Conservation (phyloP, 805 yeast species). For the Novakomyces olei region DNA sequence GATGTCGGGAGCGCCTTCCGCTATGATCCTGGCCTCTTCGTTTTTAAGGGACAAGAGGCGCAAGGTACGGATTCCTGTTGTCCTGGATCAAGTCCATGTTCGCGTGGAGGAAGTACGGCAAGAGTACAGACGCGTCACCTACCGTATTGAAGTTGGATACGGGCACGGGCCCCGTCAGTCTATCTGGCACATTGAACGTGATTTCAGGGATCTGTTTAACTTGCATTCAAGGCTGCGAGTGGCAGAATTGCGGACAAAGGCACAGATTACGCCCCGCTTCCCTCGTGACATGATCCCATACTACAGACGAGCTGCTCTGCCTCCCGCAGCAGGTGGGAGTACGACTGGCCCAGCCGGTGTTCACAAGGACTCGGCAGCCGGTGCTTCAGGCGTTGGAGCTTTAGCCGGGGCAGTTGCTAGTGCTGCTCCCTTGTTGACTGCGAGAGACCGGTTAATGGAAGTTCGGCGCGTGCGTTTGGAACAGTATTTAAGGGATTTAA, state of each 20-base stretch:
- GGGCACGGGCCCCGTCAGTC: constrained; percentile 65
- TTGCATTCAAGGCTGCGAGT: constrained; percentile 50
- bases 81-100: constrained; percentile 51
- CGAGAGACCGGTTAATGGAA: too few relatives aligned
- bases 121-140: constrained; percentile 23
- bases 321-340: constrained; percentile 4
- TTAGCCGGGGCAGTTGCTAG: neutral
- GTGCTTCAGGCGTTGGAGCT: neutral
- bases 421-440: neutral
- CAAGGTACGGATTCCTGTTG: constrained; percentile 50
- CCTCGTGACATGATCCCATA: constrained; percentile 18
- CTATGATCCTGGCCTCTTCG: constrained; percentile 49
- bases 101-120: constrained; percentile 21
- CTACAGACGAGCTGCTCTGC: constrained; percentile 9
- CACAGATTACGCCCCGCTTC: constrained; percentile 20
- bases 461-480: constrained; percentile 25
- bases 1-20: constrained; percentile 48
- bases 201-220: constrained; percentile 45
- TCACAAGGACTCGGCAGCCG: neutral
- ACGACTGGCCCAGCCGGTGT: neutral
- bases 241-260: constrained; percentile 17
- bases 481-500: constrained; percentile 41
- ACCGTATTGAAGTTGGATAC: constrained; percentile 59
- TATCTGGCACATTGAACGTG: constrained; percentile 59
- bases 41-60: constrained; percentile 45